phyloP scores from a whole-genome alignment of 305 asterid species.

The Plantago lanceolata region DNA sequence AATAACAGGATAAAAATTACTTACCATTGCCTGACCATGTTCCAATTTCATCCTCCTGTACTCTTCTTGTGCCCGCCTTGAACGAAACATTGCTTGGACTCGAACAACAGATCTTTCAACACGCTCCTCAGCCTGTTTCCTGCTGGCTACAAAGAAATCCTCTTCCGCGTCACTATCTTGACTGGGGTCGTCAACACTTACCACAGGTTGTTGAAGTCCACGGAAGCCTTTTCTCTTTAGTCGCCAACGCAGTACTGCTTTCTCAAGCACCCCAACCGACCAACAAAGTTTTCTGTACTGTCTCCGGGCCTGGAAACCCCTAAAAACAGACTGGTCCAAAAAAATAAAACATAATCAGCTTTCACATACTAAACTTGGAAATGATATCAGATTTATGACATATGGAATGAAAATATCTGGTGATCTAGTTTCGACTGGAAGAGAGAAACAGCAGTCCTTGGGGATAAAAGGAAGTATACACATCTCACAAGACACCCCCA shows the following conservation, averaged over 20 bases:
- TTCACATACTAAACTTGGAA: slow-evolving; percentile 7
- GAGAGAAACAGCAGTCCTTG: too few relatives aligned
- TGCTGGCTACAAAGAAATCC: slow-evolving; percentile 81
- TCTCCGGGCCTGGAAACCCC: slow-evolving; percentile 75
- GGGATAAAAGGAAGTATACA: not conserved
- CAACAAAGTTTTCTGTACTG: slow-evolving; percentile 74
- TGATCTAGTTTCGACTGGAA: not conserved
- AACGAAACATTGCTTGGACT: slow-evolving; percentile 96
- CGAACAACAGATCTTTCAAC: slow-evolving; percentile 86
- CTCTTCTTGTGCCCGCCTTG: slow-evolving; percentile 85
- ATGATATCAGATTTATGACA: not conserved
- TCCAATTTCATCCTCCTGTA: slow-evolving; percentile 85
- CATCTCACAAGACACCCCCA: not conserved
- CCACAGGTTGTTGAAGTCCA: slow-evolving; percentile 58
- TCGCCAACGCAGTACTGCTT: slow-evolving; percentile 90
- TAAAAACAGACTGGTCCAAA: slow-evolving; percentile 54
- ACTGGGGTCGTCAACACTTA: slow-evolving; percentile 30
- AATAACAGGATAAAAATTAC: slow-evolving; percentile 2
- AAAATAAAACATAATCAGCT: slow-evolving; percentile 3
- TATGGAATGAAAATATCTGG: not conserved
- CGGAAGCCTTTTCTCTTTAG: slow-evolving; percentile 89
- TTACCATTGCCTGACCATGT: slow-evolving; percentile 55
- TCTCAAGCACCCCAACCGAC: slow-evolving; percentile 94
- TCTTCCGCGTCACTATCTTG: slow-evolving; percentile 63
- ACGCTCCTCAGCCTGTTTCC: slow-evolving; percentile 97